phyloP scores from a whole-genome alignment of 2,329 filamentous ascomycete genomes.

The Hypoxylon sp. region DNA sequence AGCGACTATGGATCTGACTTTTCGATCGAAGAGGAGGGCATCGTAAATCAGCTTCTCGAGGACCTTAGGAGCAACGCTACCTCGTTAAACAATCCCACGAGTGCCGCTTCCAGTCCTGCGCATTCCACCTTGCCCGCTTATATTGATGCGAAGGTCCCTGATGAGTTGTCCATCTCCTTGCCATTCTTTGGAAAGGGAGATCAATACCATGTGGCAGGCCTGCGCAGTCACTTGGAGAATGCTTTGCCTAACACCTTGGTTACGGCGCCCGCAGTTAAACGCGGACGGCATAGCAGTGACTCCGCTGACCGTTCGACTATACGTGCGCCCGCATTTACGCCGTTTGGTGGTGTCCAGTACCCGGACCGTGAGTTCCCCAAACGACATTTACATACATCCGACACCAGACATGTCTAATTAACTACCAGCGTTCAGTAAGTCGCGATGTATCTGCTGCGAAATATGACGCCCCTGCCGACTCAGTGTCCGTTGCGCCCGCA shows the following conservation, averaged over 20 bases:
- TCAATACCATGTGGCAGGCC: constrained; percentile 13
- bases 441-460: constrained; percentile 54
- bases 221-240: not conserved
- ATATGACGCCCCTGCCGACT: constrained; percentile 32
- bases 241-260: constrained; percentile 6
- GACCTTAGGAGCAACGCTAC: constrained; percentile 22
- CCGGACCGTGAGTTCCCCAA: constrained; percentile 64
- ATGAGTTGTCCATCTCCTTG: constrained; percentile 1
- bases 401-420: constrained; percentile 66
- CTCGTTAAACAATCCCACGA: not conserved
- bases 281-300: not conserved
- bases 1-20: constrained; percentile 55
- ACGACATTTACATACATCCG: not conserved
- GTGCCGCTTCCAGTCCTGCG: constrained; percentile 2
- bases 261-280: constrained; percentile 14
- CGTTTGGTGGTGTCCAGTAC: constrained; percentile 57
- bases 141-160: constrained; percentile 2
- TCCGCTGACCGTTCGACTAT: not conserved
- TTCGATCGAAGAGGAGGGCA: constrained; percentile 49
- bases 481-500: constrained; percentile 34
- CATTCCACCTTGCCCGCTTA: constrained; percentile 3
- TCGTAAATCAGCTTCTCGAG: constrained; percentile 50
- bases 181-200: not conserved
- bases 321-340: constrained; percentile 13
- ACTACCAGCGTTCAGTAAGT: constrained; percentile 73